A percentile compares a stretch with the other conserved stretches of the same genome.
phyloP scores from a whole-genome alignment of 805 yeast species.

The Cyberlindnera veronae region DNA sequence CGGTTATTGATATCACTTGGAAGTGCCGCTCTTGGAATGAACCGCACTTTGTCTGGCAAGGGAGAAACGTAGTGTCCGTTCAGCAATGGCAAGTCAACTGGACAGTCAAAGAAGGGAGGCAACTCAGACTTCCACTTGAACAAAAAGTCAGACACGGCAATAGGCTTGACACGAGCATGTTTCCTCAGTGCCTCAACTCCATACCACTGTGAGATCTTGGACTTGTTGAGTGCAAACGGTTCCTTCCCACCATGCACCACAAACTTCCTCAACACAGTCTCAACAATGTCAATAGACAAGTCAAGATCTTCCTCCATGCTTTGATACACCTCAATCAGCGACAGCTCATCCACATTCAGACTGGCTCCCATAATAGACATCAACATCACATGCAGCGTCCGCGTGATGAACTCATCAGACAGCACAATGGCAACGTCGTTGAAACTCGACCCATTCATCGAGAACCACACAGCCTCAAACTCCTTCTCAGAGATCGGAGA shows the following conservation, averaged over 20 bases:
- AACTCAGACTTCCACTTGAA: constrained; percentile 60
- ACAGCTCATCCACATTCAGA: constrained; percentile 28
- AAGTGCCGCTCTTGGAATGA: constrained; percentile 46
- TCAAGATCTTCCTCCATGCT: constrained; percentile 31
- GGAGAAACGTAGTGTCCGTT: constrained; percentile 55
- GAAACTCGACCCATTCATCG: constrained; percentile 51
- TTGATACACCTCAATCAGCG: constrained; percentile 29
- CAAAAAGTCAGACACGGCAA: constrained; percentile 50
- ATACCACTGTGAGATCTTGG: constrained; percentile 53
- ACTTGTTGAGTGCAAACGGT: constrained; percentile 39
- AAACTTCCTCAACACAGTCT: constrained; percentile 50
- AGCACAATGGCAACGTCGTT: constrained; percentile 41
- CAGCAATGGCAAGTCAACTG: constrained; percentile 51
- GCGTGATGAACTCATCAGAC: constrained; percentile 31
- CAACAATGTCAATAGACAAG: constrained; percentile 41
- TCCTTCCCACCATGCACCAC: constrained; percentile 27
- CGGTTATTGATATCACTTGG: constrained; percentile 47
- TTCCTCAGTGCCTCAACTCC: constrained; percentile 51
- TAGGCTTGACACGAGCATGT: constrained; percentile 29
- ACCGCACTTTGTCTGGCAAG: constrained; percentile 42
- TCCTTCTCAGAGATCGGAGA: constrained; percentile 56
- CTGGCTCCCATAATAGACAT: constrained; percentile 38
- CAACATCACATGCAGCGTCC: constrained; percentile 33
- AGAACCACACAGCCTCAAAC: constrained; percentile 50
- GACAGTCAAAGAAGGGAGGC: constrained; percentile 60